These are phyloP conservation scores for Angophora floribunda DNA, from an alignment of 345 rosid genomes.

Conservation along the genomic window DNA sequence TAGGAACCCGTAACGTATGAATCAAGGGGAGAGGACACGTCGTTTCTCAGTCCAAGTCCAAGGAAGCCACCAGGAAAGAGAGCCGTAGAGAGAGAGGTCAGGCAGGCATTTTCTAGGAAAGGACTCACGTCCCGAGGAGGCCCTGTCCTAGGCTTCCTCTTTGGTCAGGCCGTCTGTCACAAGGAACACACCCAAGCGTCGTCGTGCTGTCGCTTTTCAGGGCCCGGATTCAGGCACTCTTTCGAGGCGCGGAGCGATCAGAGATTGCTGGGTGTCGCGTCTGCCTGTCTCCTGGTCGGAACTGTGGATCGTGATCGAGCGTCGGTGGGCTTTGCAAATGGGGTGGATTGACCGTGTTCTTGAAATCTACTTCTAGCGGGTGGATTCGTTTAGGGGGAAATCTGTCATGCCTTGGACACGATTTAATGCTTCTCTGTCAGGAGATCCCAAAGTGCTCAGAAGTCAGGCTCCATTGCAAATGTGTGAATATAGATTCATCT, in stretches of 20 bases:
- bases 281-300: neutral
- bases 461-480: neutral
- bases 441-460: neutral
- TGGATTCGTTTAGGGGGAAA: neutral
- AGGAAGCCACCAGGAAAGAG: neutral
- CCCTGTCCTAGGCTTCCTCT: neutral
- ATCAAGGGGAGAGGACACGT: neutral
- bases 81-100: neutral
- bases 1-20: neutral
- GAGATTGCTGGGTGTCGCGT: neutral
- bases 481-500: neutral
- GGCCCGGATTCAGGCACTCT: neutral
- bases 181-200: neutral
- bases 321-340: neutral
- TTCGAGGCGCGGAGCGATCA: neutral
- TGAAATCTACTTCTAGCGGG: neutral
- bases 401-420: neutral
- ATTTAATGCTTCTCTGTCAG: neutral
- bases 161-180: neutral
- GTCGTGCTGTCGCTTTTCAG: neutral
- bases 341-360: neutral
- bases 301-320: neutral
- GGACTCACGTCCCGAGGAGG: neutral
- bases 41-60: neutral
- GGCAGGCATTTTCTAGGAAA: neutral